A percentile compares a stretch with the other conserved stretches of the same genome.
Conservation (phyloP, 805 yeast genomes). For the Kockiozyma suomiensis region DNA sequence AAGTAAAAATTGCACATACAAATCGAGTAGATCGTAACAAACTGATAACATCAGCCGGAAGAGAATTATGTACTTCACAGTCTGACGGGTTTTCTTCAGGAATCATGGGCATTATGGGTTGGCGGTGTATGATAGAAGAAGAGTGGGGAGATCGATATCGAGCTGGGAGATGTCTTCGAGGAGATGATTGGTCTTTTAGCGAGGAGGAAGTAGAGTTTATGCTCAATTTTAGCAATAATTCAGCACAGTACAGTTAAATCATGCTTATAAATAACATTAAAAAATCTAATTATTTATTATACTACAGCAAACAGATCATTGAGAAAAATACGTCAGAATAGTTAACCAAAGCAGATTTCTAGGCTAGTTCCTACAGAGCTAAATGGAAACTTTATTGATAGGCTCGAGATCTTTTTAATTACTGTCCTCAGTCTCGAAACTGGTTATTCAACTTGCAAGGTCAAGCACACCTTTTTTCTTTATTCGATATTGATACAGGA, state of each 20-base stretch:
- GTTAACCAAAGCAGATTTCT: not conserved
- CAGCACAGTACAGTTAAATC: too few species aligned
- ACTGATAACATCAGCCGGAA: constrained; percentile 30
- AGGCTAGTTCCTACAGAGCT: not conserved
- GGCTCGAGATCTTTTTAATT: not conserved
- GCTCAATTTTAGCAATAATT: not conserved
- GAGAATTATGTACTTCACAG: not conserved
- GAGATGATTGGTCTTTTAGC: not conserved
- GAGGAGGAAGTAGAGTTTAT: not conserved
- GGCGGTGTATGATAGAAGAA: not conserved
- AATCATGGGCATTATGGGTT: constrained; percentile 14
- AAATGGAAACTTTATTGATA: constrained; percentile 3
- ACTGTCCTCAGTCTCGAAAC: not conserved
- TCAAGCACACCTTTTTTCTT: too few species aligned
- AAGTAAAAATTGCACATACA: constrained; percentile 11
- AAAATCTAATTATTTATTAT: too few species aligned
- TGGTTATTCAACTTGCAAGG: too few species aligned
- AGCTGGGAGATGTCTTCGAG: too few species aligned
- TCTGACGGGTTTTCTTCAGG: not conserved
- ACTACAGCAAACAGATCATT: too few species aligned
- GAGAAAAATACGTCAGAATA: too few species aligned
- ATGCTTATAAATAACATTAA: too few species aligned
- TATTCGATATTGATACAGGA: too few species aligned
- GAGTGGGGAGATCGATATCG: not conserved
- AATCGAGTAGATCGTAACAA: constrained; percentile 28